phyloP scores from a whole-genome alignment of 140 eudicot species.

The Senecio squalidus region DNA sequence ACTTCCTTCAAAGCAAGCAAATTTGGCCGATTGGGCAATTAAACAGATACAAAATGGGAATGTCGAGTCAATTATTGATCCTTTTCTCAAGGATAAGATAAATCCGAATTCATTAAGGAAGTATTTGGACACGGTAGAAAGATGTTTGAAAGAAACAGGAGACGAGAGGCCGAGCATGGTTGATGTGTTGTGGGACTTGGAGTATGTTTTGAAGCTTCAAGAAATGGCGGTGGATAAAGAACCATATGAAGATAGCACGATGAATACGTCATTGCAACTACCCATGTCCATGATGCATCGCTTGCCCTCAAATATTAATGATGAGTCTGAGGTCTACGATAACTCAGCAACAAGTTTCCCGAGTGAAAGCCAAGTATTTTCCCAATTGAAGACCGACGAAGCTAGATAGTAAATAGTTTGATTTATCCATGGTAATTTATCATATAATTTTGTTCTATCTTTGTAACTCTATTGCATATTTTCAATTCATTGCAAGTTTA shows the following conservation, averaged over 20 bases:
- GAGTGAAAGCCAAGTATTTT: slow-evolving; percentile 44
- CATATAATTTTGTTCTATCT: too few relatives aligned
- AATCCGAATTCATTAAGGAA: slow-evolving; percentile 37
- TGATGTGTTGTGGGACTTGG: slow-evolving; percentile 62
- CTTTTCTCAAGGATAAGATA: slow-evolving; percentile 35
- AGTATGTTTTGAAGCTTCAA: slow-evolving; percentile 51
- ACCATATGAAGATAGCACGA: slow-evolving; percentile 42
- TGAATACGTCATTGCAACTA: slow-evolving; percentile 32
- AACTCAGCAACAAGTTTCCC: slow-evolving; percentile 8
- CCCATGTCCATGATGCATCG: slow-evolving; percentile 28
- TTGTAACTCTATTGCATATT: too few relatives aligned
- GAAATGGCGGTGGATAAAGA: slow-evolving; percentile 12
- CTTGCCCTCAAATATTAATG: slow-evolving; percentile 32
- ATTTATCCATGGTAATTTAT: background rate
- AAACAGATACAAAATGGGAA: slow-evolving; percentile 29
- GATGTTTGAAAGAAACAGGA: slow-evolving; percentile 41
- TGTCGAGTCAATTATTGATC: slow-evolving; percentile 37
- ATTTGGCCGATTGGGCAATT: slow-evolving; percentile 53
- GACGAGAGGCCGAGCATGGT: slow-evolving; percentile 60
- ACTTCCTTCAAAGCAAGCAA: slow-evolving; percentile 38
- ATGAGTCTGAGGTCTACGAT: slow-evolving; percentile 22
- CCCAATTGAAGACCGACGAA: slow-evolving; percentile 34
- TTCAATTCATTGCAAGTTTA: too few relatives aligned
- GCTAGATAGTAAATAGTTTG: slow-evolving; percentile 36
- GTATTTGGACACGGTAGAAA: slow-evolving; percentile 41